Evolutionary conservation across 257 asterid genomes (phyloP), one percentile per base, ranked within the genome.

Genomic region (Jaltomata sinuosa): DNA sequence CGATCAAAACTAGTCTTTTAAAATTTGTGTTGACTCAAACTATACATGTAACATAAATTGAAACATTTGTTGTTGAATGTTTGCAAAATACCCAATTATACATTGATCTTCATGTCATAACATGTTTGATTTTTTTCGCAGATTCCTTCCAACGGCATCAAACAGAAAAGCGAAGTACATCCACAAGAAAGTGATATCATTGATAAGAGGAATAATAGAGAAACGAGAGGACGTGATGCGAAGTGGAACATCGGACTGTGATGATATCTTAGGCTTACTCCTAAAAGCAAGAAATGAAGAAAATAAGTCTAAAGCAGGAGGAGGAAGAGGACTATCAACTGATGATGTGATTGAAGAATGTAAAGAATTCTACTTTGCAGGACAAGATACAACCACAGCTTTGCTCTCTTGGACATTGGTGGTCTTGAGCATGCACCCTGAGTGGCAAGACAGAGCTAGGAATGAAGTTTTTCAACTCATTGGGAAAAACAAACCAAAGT

Each of bases 321-420:
- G 22, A 42, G 55, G 81, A 12, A 61, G 59, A 16, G 29, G 71
- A 18, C 62, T 86, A 77, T 55, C 86, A 2, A 83, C 67, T 6
- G 80, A 79, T 5, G 88, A 86, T 54, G 84, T 86, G 38, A 79
- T 86, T 16, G 88, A 86, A 86, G 88, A 83, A 47, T 86, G 86
- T 62, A 86, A 86, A 34, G 62, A 83, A 61, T 86, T 86, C 84
- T 83, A 86, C 80, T 68, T 86, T 65, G 88, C 88, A 15, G 84
- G 88, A 61, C 88, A 86, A 79, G 88, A 86, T 61, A 86, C 86
- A 27, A 84, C 89, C 8, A 84, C 85, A 19, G 85, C 83, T 54
- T 83, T 83, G 83, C 89, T 86, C n/a, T 67, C 85, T 4, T 86
- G 89, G 89, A 86, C 89, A 6, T 11, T 86, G 77, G 77, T 86